Percentiles rank a stretch among this genome's conserved stretches.
Conservation (phyloP, 305 asterid genomes). For the Fraxinus floribunda region DNA sequence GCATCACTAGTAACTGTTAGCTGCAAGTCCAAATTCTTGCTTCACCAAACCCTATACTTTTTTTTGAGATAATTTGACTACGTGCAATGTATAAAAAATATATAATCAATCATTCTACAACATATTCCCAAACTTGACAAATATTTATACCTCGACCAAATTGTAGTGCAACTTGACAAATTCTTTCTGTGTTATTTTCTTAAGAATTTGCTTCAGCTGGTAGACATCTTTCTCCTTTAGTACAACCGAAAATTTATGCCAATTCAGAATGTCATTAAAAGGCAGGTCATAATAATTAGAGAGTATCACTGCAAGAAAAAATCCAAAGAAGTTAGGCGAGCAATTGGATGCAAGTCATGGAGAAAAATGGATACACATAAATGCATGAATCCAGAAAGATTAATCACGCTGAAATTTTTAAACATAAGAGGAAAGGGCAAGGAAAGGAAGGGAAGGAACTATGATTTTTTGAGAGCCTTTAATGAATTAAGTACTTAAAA, state of each 20-base stretch:
- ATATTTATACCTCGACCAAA: slow-evolving; percentile 68
- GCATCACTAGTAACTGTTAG: slow-evolving; percentile 1
- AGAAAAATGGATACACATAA: slow-evolving; percentile 15
- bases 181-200: slow-evolving; percentile 65
- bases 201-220: slow-evolving; percentile 85
- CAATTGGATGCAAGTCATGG: not conserved
- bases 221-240: slow-evolving; percentile 85
- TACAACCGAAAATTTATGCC: slow-evolving; percentile 78
- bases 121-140: not conserved
- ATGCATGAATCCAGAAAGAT: not conserved
- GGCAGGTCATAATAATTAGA: slow-evolving; percentile 93
- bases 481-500: not conserved
- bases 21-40: not conserved
- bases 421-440: slow-evolving; percentile 35
- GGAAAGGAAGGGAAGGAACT: not conserved
- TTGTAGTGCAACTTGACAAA: slow-evolving; percentile 75
- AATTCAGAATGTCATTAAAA: slow-evolving; percentile 75
- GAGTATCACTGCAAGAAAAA: slow-evolving; percentile 75
- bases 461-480: not conserved
- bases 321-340: slow-evolving; percentile 12
- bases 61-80: not conserved
- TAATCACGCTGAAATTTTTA: not conserved
- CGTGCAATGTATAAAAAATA: not conserved
- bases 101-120: not conserved
- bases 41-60: not conserved